Evolutionary conservation across 2,329 filamentous ascomycete genomes (phyloP).

Genomic region (Claviceps sp.): DNA sequence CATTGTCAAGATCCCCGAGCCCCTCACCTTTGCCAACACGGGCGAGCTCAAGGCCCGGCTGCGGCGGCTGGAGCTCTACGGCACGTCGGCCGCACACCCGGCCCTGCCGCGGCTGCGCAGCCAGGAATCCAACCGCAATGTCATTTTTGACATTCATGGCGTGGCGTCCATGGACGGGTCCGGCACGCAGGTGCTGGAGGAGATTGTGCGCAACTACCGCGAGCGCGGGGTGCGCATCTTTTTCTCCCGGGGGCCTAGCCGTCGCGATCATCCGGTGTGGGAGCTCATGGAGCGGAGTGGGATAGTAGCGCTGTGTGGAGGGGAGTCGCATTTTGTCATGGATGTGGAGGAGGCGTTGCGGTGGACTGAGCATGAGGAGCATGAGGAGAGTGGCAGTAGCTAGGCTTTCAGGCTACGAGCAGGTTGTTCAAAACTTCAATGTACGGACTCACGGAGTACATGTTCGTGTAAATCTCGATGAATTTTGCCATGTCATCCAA

Average conservation of each 20-base stretch:
- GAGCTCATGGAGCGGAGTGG: conserved; percentile 62
- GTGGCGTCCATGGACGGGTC: conserved; percentile 90
- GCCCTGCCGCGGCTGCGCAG: conserved; percentile 67
- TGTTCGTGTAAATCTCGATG: no score
- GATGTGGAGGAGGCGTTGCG: conserved; percentile 76
- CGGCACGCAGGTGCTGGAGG: conserved; percentile 77
- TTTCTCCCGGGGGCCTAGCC: conserved; percentile 46
- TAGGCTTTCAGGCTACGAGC: no score
- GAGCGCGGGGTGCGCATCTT: conserved; percentile 64
- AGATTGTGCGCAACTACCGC: conserved; percentile 77
- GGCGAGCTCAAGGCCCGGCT: conserved; percentile 79
- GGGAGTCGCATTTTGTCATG: conserved; percentile 61
- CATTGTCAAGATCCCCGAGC: conserved; percentile 96
- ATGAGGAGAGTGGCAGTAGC: conserved; percentile 11
- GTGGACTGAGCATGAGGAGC: conserved; percentile 61
- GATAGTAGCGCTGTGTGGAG: conserved; percentile 74
- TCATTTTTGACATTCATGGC: conserved; percentile 97
- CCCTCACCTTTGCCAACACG: conserved; percentile 92
- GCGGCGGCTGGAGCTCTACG: conserved; percentile 74
- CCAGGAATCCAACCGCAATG: conserved; percentile 73
- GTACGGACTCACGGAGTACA: no score
- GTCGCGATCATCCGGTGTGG: conserved; percentile 46
- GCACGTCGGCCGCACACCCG: conserved; percentile 73
- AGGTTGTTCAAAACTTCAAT: no score
- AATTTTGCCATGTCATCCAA: no score